Evolutionary conservation across 345 rosid species (phyloP).

Genomic region (Angophora floribunda): DNA sequence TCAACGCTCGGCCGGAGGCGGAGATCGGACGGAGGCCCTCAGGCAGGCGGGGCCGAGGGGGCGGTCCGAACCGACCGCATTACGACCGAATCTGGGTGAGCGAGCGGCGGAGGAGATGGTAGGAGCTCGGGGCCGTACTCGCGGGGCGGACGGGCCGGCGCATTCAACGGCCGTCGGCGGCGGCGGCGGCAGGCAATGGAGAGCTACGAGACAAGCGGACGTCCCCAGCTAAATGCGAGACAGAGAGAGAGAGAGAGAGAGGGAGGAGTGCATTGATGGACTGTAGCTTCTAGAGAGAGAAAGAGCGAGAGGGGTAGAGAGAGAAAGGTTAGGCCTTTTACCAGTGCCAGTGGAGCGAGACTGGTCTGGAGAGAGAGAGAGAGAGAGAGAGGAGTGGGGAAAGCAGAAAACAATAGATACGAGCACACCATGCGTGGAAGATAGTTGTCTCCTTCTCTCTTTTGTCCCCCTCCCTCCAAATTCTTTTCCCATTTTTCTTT

Average conservation of each 20-base stretch:
- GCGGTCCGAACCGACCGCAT: not conserved
- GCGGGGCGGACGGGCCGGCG: not conserved
- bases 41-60: not conserved
- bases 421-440: not conserved
- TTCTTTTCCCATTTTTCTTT: not conserved
- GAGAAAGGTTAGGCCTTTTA: not conserved
- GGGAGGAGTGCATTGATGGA: not conserved
- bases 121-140: not conserved
- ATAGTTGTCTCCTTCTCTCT: not conserved
- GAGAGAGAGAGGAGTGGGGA: not conserved
- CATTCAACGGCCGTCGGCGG: not conserved
- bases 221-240: not conserved
- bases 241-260: not conserved
- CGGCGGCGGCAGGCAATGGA: not conserved
- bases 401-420: not conserved
- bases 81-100: not conserved
- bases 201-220: not conserved
- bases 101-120: not conserved
- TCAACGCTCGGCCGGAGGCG: not conserved
- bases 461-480: not conserved
- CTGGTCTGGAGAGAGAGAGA: not conserved
- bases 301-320: not conserved
- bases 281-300: not conserved
- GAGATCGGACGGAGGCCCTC: not conserved
- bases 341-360: not conserved